Evolutionary conservation across 306 rosid species (phyloP).

Genomic region (Lathyrus sativus): DNA sequence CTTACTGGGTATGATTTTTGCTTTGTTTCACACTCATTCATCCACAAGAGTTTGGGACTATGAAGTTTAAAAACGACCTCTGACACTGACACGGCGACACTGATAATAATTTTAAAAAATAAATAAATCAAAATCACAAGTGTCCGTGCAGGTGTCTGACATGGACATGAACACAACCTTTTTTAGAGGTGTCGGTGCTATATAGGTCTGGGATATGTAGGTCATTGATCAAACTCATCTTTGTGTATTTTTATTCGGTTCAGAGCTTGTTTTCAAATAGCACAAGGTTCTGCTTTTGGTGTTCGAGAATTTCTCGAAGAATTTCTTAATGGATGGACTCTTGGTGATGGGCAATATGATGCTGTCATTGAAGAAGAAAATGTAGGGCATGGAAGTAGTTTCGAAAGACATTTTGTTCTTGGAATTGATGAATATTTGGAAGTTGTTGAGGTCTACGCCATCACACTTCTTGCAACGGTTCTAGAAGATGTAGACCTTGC

Average conservation of each 20-base stretch:
- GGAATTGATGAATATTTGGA: slow-evolving; percentile 60
- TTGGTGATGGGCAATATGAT: slow-evolving; percentile 52
- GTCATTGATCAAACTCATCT: background rate
- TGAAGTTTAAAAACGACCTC: too few species aligned
- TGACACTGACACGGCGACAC: too few species aligned
- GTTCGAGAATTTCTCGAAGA: slow-evolving; percentile 58
- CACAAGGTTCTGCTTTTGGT: slow-evolving; percentile 50
- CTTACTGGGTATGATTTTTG: slow-evolving; percentile 62
- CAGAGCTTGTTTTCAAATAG: slow-evolving; percentile 70
- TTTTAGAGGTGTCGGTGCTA: too few species aligned
- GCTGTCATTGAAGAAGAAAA: slow-evolving; percentile 43
- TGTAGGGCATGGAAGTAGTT: slow-evolving; percentile 34
- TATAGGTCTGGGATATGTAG: too few species aligned
- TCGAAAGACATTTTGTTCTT: slow-evolving; percentile 40
- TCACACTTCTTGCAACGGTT: slow-evolving; percentile 51
- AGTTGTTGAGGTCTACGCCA: slow-evolving; percentile 67
- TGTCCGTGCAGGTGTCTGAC: too few species aligned
- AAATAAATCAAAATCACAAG: too few species aligned
- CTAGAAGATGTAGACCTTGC: slow-evolving; percentile 57
- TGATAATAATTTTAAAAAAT: too few species aligned
- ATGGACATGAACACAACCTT: too few species aligned
- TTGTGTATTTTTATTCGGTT: slow-evolving; percentile 22
- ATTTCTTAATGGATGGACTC: slow-evolving; percentile 71
- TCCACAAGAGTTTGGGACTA: too few species aligned
- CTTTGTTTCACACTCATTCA: background rate